Evolutionary conservation across 176 grass and related monocot species (phyloP), one percentile per base, ranked within the genome.

Genomic region (Phragmites australis): DNA sequence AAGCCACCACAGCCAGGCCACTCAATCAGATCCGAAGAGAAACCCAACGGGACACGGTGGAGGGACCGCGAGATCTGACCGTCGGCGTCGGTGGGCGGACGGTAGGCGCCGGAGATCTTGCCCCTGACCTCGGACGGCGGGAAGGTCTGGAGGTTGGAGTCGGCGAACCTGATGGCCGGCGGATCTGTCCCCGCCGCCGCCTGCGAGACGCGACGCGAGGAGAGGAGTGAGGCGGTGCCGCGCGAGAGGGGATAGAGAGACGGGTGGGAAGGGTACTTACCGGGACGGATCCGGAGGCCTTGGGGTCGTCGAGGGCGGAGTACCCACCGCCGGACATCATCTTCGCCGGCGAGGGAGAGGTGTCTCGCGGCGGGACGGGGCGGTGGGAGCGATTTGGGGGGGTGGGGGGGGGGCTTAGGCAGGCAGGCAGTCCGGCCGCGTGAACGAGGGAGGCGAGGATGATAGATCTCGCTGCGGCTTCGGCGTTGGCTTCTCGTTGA

Each of bases 281-380:
- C 81, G 88, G 93, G 9, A 99, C 90, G 72, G 97, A 93, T 91
- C 90, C 93, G 79, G 92, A 87, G 79, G 91, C 90, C 78, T 99
- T 93, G 60, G 93, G 88, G 78, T 91, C 87, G 75, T 95, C 88
- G 72, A 99, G 87, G 72, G 90, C 53, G 67, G 84, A 91, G 93
- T 99, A 99, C 13, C 88, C 93, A 86, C 90, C 84, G 84, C 93
- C 77, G 37, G 97, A 91, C 97, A 99, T 96, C 97, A 99, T 96
- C 71, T 86, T 98, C 67, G 72, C 83, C 72, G 60, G 72, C 13
- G 76, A 6, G 19, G 23, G 57, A n/a, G 52, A 62, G 61, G 45
- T 49, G 31, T 58, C 49, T 51, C 30, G 61, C 59, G 59, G 59
- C 76, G 59, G 60, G 59, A 62, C 64, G 18, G 47, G 45, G 75